These are phyloP conservation scores for Benincasa hispida DNA, from an alignment of 306 rosid species.

Conservation along the genomic window DNA sequence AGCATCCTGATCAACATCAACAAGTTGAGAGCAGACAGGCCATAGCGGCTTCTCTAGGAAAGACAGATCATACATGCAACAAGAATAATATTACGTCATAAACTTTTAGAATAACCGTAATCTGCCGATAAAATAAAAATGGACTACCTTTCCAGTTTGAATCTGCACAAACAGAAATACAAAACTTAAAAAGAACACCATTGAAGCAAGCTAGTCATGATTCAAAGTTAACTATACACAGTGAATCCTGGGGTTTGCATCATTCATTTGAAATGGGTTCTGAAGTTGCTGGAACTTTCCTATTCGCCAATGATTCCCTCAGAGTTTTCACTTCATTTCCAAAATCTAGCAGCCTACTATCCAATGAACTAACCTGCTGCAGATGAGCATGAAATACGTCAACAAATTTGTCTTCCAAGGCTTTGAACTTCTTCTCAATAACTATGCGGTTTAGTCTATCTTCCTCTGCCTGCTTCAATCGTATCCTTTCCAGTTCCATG, in stretches of 20 bases:
- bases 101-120: neutral
- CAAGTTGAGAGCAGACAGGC: neutral
- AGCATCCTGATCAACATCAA: neutral
- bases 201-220: neutral
- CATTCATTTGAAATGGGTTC: constrained; percentile 12
- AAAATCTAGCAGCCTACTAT: constrained; percentile 26
- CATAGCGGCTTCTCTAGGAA: neutral
- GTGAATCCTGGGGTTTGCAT: neutral
- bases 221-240: neutral
- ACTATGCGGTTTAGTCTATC: constrained; percentile 30
- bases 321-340: constrained; percentile 35
- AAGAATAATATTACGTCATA: neutral
- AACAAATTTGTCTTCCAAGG: constrained; percentile 39
- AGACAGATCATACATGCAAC: neutral
- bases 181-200: neutral
- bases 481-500: constrained; percentile 62
- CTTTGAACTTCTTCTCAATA: constrained; percentile 32
- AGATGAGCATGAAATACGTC: constrained; percentile 24
- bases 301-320: constrained; percentile 27
- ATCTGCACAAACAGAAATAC: neutral
- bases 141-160: neutral
- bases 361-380: constrained; percentile 22
- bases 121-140: neutral
- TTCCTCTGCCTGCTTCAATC: constrained; percentile 71
- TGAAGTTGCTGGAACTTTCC: constrained; percentile 23